Percentiles rank a stretch among this genome's conserved stretches.
These are phyloP conservation scores for Psidium friedrichsthalianum DNA, from an alignment of 345 rosid genomes.

Conservation along the genomic window DNA sequence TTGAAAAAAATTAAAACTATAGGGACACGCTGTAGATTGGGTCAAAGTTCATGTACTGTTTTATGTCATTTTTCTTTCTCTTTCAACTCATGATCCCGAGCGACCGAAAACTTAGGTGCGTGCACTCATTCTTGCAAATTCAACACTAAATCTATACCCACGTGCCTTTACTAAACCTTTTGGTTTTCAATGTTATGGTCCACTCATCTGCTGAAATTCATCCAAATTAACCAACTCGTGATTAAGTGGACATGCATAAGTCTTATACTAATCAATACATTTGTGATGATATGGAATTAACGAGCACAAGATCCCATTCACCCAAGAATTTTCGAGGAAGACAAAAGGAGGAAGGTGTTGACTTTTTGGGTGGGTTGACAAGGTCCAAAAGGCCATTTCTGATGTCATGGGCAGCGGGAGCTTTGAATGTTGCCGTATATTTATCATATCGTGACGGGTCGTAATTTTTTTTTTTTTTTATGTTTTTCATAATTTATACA, in stretches of 20 bases:
- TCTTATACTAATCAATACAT: neutral
- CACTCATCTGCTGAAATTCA: neutral
- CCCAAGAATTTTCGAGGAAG: neutral
- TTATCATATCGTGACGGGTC: too few relatives aligned
- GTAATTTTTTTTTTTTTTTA: neutral
- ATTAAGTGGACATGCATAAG: neutral
- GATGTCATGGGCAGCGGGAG: neutral
- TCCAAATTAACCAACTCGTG: neutral
- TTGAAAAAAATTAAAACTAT: too few relatives aligned
- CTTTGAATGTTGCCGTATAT: neutral
- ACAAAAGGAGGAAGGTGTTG: neutral
- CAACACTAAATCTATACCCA: neutral
- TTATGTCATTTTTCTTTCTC: fast-evolving
- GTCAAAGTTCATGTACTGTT: fast-evolving
- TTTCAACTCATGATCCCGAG: neutral
- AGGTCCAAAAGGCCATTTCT: neutral
- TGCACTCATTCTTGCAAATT: neutral
- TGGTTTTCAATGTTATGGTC: neutral
- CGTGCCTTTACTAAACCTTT: neutral
- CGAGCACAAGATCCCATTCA: neutral
- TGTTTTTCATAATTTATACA: neutral
- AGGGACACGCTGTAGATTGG: too few relatives aligned
- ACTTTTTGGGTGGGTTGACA: neutral
- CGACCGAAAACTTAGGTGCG: neutral
- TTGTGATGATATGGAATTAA: neutral